These are phyloP conservation scores for Cryptosporidium felis DNA, from an alignment of 169 alveolate genomes.

Conservation along the genomic window DNA sequence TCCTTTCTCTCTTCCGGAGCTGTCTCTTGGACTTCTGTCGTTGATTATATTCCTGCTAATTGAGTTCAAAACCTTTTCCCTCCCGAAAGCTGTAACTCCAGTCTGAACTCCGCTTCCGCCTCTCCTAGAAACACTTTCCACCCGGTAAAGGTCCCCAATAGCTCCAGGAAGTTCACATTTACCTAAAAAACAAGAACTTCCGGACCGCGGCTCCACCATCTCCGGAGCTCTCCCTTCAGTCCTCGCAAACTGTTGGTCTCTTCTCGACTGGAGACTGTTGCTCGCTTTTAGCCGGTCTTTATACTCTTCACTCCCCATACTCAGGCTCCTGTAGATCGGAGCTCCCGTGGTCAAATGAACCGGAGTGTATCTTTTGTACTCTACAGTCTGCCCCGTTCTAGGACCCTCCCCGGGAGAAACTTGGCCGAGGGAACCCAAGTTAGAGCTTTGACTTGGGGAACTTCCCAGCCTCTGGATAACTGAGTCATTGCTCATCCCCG, in stretches of 20 bases:
- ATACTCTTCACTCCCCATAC: conserved; percentile 44
- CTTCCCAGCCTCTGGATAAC: too few relatives aligned
- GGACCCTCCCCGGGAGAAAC: too few relatives aligned
- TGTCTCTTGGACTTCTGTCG: too few relatives aligned
- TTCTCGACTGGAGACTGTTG: not conserved
- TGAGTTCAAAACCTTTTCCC: not conserved
- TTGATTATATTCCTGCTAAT: conserved; percentile 11
- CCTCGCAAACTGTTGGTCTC: not conserved
- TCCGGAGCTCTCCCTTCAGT: not conserved
- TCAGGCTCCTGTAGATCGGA: conserved; percentile 51
- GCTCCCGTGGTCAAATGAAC: conserved; percentile 50
- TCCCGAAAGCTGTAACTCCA: not conserved
- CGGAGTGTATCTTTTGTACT: conserved; percentile 27
- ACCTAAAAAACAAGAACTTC: not conserved
- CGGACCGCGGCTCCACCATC: not conserved
- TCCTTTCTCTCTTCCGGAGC: not conserved
- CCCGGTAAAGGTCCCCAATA: conserved; percentile 16
- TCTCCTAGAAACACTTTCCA: not conserved
- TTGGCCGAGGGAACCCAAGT: too few relatives aligned
- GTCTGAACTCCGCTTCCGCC: not conserved
- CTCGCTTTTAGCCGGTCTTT: conserved; percentile 23
- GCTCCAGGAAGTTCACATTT: conserved; percentile 15
- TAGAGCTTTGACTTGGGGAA: too few relatives aligned
- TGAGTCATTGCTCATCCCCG: too few relatives aligned
- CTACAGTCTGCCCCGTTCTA: too few relatives aligned